phyloP scores from a whole-genome alignment of 306 rosid species.

The Casuarina glauca region DNA sequence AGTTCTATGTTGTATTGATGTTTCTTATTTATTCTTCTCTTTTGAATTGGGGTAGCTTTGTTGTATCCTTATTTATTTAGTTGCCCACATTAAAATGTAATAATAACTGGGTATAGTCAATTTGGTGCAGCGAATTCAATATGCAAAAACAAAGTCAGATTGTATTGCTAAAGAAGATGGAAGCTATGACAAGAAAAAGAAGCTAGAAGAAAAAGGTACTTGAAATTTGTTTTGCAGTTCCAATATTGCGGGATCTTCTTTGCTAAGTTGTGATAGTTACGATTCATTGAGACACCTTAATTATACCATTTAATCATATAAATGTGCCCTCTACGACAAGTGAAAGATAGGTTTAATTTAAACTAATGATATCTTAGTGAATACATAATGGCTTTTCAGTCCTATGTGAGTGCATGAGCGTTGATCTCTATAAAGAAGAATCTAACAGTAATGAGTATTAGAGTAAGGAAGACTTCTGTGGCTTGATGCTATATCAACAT shows the following conservation, averaged over 20 bases:
- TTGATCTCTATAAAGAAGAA: neutral
- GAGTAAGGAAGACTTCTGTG: neutral
- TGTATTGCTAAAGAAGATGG: constrained; percentile 97
- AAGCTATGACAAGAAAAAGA: constrained; percentile 91
- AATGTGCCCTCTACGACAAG: neutral
- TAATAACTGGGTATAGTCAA: constrained; percentile 22
- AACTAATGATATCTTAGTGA: neutral
- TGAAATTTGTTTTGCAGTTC: constrained; percentile 13
- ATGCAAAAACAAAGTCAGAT: constrained; percentile 93
- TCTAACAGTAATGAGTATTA: neutral
- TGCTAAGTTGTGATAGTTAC: constrained; percentile 4
- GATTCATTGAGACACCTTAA: constrained; percentile 14
- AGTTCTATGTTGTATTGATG: neutral
- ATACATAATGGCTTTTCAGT: neutral
- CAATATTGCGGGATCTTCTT: neutral
- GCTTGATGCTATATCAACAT: neutral
- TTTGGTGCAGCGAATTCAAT: constrained; percentile 81
- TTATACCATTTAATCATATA: constrained; percentile 9
- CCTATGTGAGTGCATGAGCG: neutral
- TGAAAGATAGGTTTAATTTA: neutral
- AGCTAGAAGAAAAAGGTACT: constrained; percentile 95
- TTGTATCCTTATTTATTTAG: constrained; percentile 15
- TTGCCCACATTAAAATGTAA: constrained; percentile 3
- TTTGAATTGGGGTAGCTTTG: constrained; percentile 1
- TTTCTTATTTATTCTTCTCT: neutral